Evolutionary conservation across 768 basidiomycete species (phyloP).

Genomic region (Mycena floridula): DNA sequence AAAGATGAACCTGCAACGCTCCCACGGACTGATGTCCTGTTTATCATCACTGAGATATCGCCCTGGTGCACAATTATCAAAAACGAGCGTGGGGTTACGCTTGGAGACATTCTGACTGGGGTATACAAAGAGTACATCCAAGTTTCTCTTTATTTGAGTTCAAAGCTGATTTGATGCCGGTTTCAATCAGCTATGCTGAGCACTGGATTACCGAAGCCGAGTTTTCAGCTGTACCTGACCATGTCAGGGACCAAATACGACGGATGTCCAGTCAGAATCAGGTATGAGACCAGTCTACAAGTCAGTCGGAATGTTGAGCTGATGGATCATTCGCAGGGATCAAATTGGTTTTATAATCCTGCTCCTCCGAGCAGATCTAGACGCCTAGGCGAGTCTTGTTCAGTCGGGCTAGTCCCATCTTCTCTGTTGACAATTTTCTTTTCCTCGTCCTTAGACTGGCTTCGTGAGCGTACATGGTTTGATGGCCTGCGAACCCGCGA

Average conservation of each 20-base stretch:
- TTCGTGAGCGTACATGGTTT: slow-evolving; percentile 67
- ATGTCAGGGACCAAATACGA: slow-evolving; percentile 68
- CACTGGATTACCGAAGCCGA: slow-evolving; percentile 65
- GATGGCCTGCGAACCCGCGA: slow-evolving; percentile 60
- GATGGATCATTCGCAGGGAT: slow-evolving; percentile 47
- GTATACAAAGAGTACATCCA: slow-evolving; percentile 69
- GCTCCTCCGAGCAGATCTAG: slow-evolving; percentile 43
- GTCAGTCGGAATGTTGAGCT: slow-evolving; percentile 16
- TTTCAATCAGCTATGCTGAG: slow-evolving; percentile 72
- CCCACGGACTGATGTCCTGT: slow-evolving; percentile 53
- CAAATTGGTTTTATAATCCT: slow-evolving; percentile 38
- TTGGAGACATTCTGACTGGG: slow-evolving; percentile 63
- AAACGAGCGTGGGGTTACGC: slow-evolving; percentile 69
- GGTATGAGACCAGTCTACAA: too few species aligned
- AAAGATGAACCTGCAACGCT: slow-evolving; percentile 66
- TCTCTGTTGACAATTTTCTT: background rate
- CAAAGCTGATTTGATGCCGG: slow-evolving; percentile 1
- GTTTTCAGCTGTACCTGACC: slow-evolving; percentile 49
- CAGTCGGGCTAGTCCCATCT: too few species aligned
- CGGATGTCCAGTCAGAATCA: slow-evolving; percentile 46
- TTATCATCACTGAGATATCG: slow-evolving; percentile 50
- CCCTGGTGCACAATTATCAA: slow-evolving; percentile 79
- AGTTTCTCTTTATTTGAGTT: background rate
- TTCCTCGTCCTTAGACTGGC: slow-evolving; percentile 50
- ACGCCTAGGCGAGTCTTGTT: slow-evolving; percentile 66